Conservation (phyloP, 768 basidiomycete species). For the Roridomyces roridus region DNA sequence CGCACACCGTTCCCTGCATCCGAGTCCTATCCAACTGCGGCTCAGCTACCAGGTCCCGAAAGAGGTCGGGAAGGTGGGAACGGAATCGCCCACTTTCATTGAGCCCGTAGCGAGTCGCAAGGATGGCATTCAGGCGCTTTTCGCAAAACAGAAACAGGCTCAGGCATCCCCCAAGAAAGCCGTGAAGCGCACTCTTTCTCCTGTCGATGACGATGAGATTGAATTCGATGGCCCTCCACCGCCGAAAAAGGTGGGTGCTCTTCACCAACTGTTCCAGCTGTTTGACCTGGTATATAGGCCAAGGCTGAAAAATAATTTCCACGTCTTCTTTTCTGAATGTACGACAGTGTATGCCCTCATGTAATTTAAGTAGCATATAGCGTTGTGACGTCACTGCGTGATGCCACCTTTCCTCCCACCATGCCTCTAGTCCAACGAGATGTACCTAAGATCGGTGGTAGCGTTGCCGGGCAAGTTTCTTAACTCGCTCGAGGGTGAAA, state of each 20-base stretch:
- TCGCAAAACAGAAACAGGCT: slow-evolving; percentile 63
- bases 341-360: too few relatives aligned
- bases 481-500: too few relatives aligned
- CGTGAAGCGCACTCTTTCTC: slow-evolving; percentile 9
- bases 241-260: slow-evolving; percentile 18
- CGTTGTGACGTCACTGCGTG: too few relatives aligned
- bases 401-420: too few relatives aligned
- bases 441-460: too few relatives aligned
- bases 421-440: too few relatives aligned
- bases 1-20: slow-evolving; percentile 26
- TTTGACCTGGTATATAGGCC: not conserved
- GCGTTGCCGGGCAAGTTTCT: too few relatives aligned
- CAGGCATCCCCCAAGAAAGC: slow-evolving; percentile 7
- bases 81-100: slow-evolving; percentile 82
- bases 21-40: not conserved
- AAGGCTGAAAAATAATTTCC: too few relatives aligned
- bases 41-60: slow-evolving; percentile 86
- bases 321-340: too few relatives aligned
- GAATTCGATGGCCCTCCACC: slow-evolving; percentile 12
- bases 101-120: slow-evolving; percentile 79
- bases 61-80: slow-evolving; percentile 91
- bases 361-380: too few relatives aligned
- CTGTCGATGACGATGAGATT: not conserved
- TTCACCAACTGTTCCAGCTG: not conserved
- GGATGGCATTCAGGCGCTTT: slow-evolving; percentile 88